A percentile compares a stretch with the other conserved stretches of the same genome.
Evolutionary conservation across 208 protist genomes (phyloP).

Genomic region (Porcisia deanei): DNA sequence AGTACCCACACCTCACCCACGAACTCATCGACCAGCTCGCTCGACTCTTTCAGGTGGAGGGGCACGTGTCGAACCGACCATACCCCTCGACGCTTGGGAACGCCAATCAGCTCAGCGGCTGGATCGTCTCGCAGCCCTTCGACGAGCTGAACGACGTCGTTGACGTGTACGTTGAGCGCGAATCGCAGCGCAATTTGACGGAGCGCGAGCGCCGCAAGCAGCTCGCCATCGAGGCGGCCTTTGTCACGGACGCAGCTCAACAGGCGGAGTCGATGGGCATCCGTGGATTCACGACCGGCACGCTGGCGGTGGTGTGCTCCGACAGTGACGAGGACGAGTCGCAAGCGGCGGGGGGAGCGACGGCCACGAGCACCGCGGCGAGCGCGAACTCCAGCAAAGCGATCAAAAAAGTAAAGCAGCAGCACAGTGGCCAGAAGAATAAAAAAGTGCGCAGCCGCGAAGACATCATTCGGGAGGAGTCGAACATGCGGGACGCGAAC

Average conservation of each 20-base stretch:
- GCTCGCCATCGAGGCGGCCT: constrained; percentile 65
- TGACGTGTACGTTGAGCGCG: constrained; percentile 52
- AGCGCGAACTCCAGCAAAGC: constrained; percentile 15
- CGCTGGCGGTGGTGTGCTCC: constrained; percentile 58
- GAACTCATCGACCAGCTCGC: constrained; percentile 83
- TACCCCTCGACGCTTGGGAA: constrained; percentile 65
- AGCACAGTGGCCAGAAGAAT: constrained; percentile 74
- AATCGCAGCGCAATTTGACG: constrained; percentile 63
- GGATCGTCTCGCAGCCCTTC: constrained; percentile 75
- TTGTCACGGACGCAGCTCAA: constrained; percentile 69
- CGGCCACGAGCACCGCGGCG: constrained; percentile 31
- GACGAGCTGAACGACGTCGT: constrained; percentile 84
- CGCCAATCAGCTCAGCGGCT: constrained; percentile 76
- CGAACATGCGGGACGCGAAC: constrained; percentile 61
- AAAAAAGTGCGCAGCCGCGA: constrained; percentile 75
- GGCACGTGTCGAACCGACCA: constrained; percentile 41
- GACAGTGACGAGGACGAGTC: constrained; percentile 56
- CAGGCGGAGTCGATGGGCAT: constrained; percentile 91
- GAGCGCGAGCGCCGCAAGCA: constrained; percentile 53
- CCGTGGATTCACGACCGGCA: constrained; percentile 65
- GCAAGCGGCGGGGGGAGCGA: constrained; percentile 1
- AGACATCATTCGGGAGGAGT: constrained; percentile 77
- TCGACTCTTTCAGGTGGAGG: constrained; percentile 45
- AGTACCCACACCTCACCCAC: constrained; percentile 68
- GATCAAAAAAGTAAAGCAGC: constrained; percentile 44